Conservation (phyloP, 257 asterid genomes). For the Fraxinus excelsior region DNA sequence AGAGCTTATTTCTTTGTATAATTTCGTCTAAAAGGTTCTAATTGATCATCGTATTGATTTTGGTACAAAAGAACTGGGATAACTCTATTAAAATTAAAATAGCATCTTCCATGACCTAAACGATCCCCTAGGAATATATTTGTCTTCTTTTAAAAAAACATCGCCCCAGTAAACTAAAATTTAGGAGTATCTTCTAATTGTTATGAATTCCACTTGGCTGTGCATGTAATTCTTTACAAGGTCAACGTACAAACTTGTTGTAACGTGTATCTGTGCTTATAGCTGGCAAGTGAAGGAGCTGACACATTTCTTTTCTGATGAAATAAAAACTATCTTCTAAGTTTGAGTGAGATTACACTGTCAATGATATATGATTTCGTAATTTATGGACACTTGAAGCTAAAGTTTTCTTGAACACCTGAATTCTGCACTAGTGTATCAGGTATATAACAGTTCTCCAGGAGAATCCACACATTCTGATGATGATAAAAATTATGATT, state of each 20-base stretch:
- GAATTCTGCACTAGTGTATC: not conserved
- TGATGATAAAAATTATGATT: not conserved
- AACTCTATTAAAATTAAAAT: not conserved
- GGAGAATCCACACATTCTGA: not conserved
- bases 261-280: not conserved
- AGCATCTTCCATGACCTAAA: not conserved
- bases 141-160: not conserved
- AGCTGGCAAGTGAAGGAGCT: not conserved
- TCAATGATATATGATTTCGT: not conserved
- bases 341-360: not conserved
- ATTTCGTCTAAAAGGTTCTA: not conserved
- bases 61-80: not conserved
- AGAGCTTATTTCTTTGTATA: not conserved
- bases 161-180: not conserved
- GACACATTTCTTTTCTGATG: not conserved
- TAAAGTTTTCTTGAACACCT: not conserved
- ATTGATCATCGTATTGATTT: not conserved
- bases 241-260: not conserved
- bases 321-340: not conserved
- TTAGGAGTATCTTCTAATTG: not conserved
- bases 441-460: not conserved
- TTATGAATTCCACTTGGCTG: not conserved
- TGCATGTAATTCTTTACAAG: not conserved
- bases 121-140: not conserved
- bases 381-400: too few relatives aligned